These are phyloP conservation scores for Suhomyces sp. DNA, from an alignment of 805 yeast genomes.

Conservation along the genomic window DNA sequence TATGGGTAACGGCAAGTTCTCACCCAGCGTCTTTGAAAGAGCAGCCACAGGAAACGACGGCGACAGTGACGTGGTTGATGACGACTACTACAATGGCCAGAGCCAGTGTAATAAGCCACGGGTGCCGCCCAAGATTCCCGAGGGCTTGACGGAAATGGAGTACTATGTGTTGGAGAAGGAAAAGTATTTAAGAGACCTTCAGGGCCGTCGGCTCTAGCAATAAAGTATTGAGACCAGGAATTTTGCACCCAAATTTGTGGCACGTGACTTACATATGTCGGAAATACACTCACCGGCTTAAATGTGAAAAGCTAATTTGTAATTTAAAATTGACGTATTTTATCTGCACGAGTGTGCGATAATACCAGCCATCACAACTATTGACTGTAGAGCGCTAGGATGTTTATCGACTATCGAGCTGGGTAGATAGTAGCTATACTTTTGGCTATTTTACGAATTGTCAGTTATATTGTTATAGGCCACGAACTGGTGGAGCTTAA, in stretches of 20 bases:
- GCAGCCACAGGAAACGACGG: slow-evolving; percentile 9
- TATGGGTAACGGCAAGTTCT: slow-evolving; percentile 36
- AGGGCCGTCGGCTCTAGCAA: slow-evolving; percentile 19
- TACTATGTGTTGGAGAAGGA: slow-evolving; percentile 42
- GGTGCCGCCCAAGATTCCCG: slow-evolving; percentile 45
- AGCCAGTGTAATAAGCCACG: slow-evolving; percentile 30
- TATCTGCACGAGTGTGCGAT: not conserved
- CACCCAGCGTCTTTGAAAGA: slow-evolving; percentile 14
- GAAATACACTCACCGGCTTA: not conserved
- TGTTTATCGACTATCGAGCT: no score
- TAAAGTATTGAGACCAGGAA: not conserved
- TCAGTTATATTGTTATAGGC: no score
- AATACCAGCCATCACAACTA: not conserved
- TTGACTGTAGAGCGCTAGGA: no score
- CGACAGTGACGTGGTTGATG: slow-evolving; percentile 4
- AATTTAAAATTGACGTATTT: not conserved
- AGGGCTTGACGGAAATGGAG: slow-evolving; percentile 40
- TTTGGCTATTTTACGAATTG: not conserved
- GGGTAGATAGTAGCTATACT: no score
- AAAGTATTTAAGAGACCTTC: slow-evolving; percentile 35
- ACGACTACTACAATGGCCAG: slow-evolving; percentile 8
- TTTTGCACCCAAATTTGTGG: not conserved
- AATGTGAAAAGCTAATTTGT: not conserved
- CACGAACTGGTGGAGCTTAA: no score
- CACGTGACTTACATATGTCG: not conserved